Base-by-base conservation (phyloP, 2,329 filamentous ascomycete genomes). In the Trichoderma brevicompactum region DNA sequence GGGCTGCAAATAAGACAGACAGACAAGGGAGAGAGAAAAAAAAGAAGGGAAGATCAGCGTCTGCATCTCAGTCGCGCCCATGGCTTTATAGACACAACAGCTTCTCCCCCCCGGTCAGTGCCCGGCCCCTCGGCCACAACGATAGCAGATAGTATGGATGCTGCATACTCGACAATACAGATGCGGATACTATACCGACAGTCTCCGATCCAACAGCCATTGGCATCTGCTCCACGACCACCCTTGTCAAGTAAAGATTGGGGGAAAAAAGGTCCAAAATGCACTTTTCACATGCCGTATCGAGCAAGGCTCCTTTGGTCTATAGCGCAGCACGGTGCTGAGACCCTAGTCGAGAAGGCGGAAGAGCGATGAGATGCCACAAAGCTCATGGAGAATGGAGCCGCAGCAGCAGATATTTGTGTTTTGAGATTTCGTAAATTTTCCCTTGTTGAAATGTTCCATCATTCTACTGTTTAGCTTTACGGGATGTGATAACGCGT, bases 221-320 rank as follows among this genome's bases (percentile, higher is more conserved):
- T 50, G 34, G 7, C 28, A n/a, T 36, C 32, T 53, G 15, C 40
- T 43, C 40, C 46, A 41, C 46, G 36, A 19, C 38, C 52, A 15
- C 40, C 49, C 60, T 46, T 63, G 60, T 46, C 40, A 53, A n/a
- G 40, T 17, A 36, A n/a, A 36, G n/a, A 43, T n/a, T n/a, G n/a
- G 9, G 23, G 13, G 2, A 34, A 36, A 52, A 43, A 13, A 19
- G n/a, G n/a, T 50, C 55, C n/a, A 41, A 41, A 41, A 43, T 44
- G 46, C 36, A n/a, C 12, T 53, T 44, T 36, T 10, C 48, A 62
- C 59, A 62, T 62, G 48, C 59, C 59, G 13, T 5, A 54, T 63
- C 41, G 28, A 63, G 60, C 60, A 62, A 8, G 58, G 17, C 41
- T 46, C 32, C 19, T 15, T 10, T 54, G 17, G 28, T 59, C 41